Conservation (phyloP, 768 basidiomycete genomes). For the Suillus clintonianus region DNA sequence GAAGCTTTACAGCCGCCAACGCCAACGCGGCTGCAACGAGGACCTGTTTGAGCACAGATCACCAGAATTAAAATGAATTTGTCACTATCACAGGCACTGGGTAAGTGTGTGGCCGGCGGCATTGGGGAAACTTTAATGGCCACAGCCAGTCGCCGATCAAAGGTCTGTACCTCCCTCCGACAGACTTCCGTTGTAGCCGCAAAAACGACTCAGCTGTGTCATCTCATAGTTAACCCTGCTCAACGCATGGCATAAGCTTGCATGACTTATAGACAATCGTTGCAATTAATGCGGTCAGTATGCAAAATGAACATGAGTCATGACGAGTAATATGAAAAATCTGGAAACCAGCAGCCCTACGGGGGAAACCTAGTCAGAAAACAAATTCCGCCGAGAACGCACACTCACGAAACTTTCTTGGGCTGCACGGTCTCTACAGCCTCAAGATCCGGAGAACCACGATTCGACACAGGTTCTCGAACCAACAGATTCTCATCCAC, state of each 20-base stretch:
- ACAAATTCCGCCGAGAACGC: not conserved
- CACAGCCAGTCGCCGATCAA: not conserved
- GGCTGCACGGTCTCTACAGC: slow-evolving; percentile 1
- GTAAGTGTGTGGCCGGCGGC: not conserved
- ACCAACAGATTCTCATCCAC: slow-evolving; percentile 16
- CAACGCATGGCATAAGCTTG: not conserved
- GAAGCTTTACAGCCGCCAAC: not conserved
- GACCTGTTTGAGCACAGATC: not conserved
- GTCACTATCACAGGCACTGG: not conserved
- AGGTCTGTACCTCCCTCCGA: not conserved
- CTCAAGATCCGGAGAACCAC: slow-evolving; percentile 4
- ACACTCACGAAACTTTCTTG: slow-evolving; percentile 23
- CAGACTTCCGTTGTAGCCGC: not conserved
- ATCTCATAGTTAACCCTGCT: not conserved
- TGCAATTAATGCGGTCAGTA: not conserved
- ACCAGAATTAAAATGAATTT: not conserved
- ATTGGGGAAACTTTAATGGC: not conserved
- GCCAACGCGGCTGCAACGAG: not conserved
- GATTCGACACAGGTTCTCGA: not conserved
- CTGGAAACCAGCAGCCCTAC: not conserved
- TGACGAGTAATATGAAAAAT: not conserved
- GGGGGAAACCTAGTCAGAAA: not conserved
- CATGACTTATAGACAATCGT: not conserved
- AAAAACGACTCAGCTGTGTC: not conserved
- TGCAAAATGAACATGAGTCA: not conserved